Base-by-base conservation (phyloP, 1,284 basidiomycete genomes). In the Tilletia indica region DNA sequence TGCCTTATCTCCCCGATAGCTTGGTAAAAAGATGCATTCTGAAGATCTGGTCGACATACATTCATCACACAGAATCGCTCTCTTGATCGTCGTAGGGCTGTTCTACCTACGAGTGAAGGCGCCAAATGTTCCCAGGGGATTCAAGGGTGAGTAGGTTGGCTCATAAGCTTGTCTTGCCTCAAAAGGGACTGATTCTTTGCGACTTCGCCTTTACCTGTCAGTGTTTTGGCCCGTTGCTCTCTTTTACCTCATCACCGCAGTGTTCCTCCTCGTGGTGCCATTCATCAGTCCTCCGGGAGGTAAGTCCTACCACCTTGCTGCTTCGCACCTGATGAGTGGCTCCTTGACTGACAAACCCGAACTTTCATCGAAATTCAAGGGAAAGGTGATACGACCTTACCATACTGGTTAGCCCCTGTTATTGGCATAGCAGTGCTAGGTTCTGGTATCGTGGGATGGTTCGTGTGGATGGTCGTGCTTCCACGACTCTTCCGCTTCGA, bases 201-300 rank as follows among this genome's bases (percentile, higher is more conserved):
- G 6, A 45, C 6, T 45, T 14, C 14, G 9, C 3, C 42, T 45
- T 45, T 14, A 14, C 14, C 14, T 8, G 0, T 14, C 42, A 45
- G 66, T 48, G 16, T 48, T 8, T n/a, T 49, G 42, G 45, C 66
- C 66, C 3, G 45, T 48, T n/a, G 66, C 66, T 11, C 9, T 31
- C 8, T 67, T 67, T 45, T 67, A 48, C 42, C 66, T 67, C 66
- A 42, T 45, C 11, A 45, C 45, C 0, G 66, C 66, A 8, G n/a
- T 67, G 39, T 67, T 67, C 47, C 45, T 67, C 42, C 66, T 67
- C 66, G 36, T 67, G 19, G 42, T 67, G 16, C 66, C 66, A 38
- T 67, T 67, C 66, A 19, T 67, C 47, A 38, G 66, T 9, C 66
- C 66, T 12, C 66, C 66, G 19, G 42, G 42, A 38, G 61, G 61